phyloP scores from a whole-genome alignment of 23 red algal genomes.

The Gracilaria gracilis region DNA sequence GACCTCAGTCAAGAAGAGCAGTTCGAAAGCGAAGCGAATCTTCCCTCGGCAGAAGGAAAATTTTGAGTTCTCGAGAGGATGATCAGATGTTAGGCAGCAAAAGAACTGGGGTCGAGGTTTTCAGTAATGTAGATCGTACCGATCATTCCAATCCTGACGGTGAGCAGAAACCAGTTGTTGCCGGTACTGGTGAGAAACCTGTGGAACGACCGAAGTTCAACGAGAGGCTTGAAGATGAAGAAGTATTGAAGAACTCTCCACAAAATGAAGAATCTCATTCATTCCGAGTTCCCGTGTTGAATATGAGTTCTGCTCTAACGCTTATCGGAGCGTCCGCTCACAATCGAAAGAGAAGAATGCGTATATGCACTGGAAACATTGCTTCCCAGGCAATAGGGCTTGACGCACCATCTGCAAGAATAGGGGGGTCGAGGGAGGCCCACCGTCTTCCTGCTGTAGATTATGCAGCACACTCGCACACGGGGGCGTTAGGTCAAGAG shows the following conservation, averaged over 20 bases:
- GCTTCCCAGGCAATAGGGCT: not conserved
- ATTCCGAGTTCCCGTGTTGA: not conserved
- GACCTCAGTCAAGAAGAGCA: not conserved
- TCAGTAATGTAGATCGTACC: slow-evolving; percentile 21
- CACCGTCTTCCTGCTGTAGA: not conserved
- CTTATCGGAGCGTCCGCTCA: slow-evolving; percentile 35
- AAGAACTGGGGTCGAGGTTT: slow-evolving; percentile 34
- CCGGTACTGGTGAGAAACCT: not conserved
- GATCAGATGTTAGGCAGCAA: slow-evolving; percentile 7
- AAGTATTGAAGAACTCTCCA: slow-evolving; percentile 3
- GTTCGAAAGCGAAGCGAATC: slow-evolving; percentile 8
- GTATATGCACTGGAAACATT: slow-evolving; percentile 25
- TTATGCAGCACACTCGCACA: slow-evolving; percentile 10
- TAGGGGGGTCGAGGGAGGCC: not conserved
- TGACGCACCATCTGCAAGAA: not conserved
- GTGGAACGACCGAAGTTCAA: not conserved
- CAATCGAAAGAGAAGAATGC: slow-evolving; percentile 37
- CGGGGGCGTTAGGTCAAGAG: not conserved
- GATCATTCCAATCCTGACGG: slow-evolving; percentile 20
- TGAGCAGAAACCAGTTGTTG: not conserved
- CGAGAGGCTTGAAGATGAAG: not conserved
- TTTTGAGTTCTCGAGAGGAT: not conserved
- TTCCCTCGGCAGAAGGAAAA: not conserved
- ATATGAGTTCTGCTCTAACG: not conserved
- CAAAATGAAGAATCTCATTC: slow-evolving; percentile 12